Base-by-base conservation (phyloP, 805 yeast species). In the Aciculoconidium aculeatum region DNA sequence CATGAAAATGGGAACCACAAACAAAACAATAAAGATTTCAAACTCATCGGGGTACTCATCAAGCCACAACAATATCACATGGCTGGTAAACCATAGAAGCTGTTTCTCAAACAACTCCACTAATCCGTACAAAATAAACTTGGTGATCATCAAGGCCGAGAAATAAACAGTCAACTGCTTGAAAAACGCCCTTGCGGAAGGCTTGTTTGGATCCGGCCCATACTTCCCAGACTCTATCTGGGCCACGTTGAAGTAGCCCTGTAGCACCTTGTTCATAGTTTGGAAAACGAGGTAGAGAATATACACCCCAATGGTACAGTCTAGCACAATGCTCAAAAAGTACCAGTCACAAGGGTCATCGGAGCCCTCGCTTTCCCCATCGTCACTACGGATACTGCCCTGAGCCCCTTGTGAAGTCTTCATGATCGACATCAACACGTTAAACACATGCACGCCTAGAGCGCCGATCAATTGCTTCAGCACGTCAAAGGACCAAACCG, bases 261-360 rank as follows among this genome's bases (percentile, higher is more conserved):
- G 56, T 13, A 73, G 66, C 3, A 68, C 42, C 17, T 45, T 47
- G 38, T 61, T 62, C 12, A 73, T 71, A 2, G 64, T 31, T 10
- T 53, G 56, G 49, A 78, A 80, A 1, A 77, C 61, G 3, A 64
- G 37, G 35, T 70, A 70, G 16, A 88, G 64, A 2, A 90, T 72
- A 5, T 94, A 94, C 3, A 90, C 90, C 1, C 98, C 98, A 5
- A 88, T 69, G 0, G 98, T 90, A 23, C 97, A 88, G 53, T 90
- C 98, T 49, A 90, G 72, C 16, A 90, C 67, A 21, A 90, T 71
- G 46, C 84, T 90, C 31, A 92, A 62, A 49, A 90, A 90, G 60
- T 92, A 90, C 92, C 96, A 92, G 43, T 85, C 90, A 55, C 97
- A 92, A 6, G 95, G 94, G 37, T 78, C 79, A 11, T 36, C 41